Percentiles rank a stretch among this genome's conserved stretches.
These are phyloP conservation scores for Canariomyces notabilis DNA, from an alignment of 2,329 filamentous ascomycete species.

Conservation along the genomic window DNA sequence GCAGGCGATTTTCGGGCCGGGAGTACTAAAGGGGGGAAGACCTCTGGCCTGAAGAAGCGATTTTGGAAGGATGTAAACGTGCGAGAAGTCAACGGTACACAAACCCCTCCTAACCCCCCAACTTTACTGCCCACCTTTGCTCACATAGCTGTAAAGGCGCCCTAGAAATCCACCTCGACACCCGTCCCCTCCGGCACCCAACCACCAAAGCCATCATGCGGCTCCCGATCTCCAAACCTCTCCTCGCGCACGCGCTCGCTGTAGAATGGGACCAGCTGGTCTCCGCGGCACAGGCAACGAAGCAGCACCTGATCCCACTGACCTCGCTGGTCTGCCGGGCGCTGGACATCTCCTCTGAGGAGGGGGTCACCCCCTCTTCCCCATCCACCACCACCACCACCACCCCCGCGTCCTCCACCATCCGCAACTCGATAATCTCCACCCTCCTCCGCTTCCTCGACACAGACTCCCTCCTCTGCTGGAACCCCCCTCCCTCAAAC, in stretches of 20 bases:
- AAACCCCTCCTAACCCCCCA: background rate
- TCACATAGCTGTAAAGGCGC: slow-evolving; percentile 30
- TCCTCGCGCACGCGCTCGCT: slow-evolving; percentile 80
- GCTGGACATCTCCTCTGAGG: slow-evolving; percentile 70
- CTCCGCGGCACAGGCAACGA: slow-evolving; percentile 76
- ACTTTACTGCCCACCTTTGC: background rate
- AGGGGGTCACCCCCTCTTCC: slow-evolving; percentile 44
- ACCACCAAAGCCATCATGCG: slow-evolving; percentile 65
- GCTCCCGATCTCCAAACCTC: slow-evolving; percentile 68
- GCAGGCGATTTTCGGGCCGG: slow-evolving; percentile 44
- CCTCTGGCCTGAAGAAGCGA: slow-evolving; percentile 55
- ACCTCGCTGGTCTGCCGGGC: slow-evolving; percentile 82
- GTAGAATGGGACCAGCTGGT: slow-evolving; percentile 88
- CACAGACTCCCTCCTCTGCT: slow-evolving; percentile 90
- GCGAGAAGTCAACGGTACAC: slow-evolving; percentile 58
- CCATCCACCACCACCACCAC: too few species aligned
- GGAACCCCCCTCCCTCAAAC: slow-evolving; percentile 56
- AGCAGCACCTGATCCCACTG: slow-evolving; percentile 82
- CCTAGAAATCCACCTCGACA: slow-evolving; percentile 69
- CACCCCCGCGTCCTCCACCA: slow-evolving; percentile 34
- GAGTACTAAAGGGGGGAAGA: slow-evolving; percentile 27
- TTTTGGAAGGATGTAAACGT: slow-evolving; percentile 88
- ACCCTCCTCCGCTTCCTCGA: slow-evolving; percentile 80
- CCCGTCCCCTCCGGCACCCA: slow-evolving; percentile 71
- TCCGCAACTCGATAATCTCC: slow-evolving; percentile 59